These are phyloP conservation scores for Mercurialis annua DNA, from an alignment of 345 rosid genomes.

Conservation along the genomic window DNA sequence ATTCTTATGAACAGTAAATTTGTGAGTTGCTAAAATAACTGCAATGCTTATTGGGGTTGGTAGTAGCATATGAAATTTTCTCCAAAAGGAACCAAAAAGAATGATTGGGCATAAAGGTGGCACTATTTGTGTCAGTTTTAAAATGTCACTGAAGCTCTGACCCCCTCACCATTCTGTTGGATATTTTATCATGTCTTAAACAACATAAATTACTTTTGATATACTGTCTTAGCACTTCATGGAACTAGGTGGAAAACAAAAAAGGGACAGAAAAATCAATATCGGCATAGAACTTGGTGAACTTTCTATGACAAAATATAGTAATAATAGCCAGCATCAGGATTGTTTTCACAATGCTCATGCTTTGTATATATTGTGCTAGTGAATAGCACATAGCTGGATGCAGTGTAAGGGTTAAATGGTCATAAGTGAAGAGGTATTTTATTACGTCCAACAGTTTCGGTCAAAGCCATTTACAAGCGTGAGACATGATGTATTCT, in stretches of 20 bases:
- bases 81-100: neutral
- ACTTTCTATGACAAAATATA: neutral
- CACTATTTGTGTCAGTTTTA: neutral
- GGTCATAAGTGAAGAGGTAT: neutral
- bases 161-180: neutral
- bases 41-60: neutral
- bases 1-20: neutral
- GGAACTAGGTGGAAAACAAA: neutral
- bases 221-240: neutral
- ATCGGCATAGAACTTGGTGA: neutral
- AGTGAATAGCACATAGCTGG: neutral
- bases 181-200: neutral
- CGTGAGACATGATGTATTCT: neutral
- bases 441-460: neutral
- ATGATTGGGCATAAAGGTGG: neutral
- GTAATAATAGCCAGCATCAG: neutral
- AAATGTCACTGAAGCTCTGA: neutral
- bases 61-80: neutral
- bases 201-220: neutral
- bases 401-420: neutral
- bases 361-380: neutral
- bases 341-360: neutral
- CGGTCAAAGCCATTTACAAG: neutral
- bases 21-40: neutral
- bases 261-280: neutral